phyloP scores from a whole-genome alignment of 208 protist species.

The Angomonas ambiguus region DNA sequence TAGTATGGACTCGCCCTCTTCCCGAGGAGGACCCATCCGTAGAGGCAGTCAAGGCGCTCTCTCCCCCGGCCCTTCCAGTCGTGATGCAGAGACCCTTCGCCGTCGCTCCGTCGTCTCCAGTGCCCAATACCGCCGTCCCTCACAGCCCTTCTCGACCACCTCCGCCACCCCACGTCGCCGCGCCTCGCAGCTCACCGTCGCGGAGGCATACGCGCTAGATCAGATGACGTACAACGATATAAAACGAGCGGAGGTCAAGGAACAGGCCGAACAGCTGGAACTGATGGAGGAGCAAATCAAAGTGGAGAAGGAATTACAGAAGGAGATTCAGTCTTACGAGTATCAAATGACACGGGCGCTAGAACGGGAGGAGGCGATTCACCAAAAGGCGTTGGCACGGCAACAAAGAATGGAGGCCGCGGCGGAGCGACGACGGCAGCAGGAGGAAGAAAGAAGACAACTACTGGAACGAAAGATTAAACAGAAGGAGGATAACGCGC shows the following conservation, averaged over 20 bases:
- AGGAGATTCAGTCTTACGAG: slow-evolving; percentile 29
- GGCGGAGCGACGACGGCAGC: slow-evolving; percentile 23
- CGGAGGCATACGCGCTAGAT: slow-evolving; percentile 38
- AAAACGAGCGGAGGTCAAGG: slow-evolving; percentile 32
- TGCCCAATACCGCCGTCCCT: not conserved
- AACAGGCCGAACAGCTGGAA: slow-evolving; percentile 28
- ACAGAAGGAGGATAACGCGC: slow-evolving; percentile 24
- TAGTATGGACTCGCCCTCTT: no score
- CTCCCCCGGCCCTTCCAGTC: no score
- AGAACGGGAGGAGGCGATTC: slow-evolving; percentile 7
- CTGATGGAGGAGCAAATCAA: slow-evolving; percentile 22
- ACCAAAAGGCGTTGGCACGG: slow-evolving; percentile 12
- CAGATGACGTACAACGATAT: slow-evolving; percentile 56
- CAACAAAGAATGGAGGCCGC: slow-evolving; percentile 19
- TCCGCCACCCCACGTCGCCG: not conserved
- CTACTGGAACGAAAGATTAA: slow-evolving; percentile 14
- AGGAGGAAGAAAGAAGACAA: slow-evolving; percentile 25
- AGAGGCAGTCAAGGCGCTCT: no score
- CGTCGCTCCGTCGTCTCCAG: slow-evolving; percentile 3
- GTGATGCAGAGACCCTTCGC: slow-evolving; percentile 17
- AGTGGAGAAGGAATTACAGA: slow-evolving; percentile 37
- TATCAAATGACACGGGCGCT: slow-evolving; percentile 12
- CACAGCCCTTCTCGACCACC: slow-evolving; percentile 8
- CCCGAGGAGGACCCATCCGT: no score
- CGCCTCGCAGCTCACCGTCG: slow-evolving; percentile 31